Evolutionary conservation across 805 yeast species (phyloP).

Genomic region (Zygoascus flipseniorum): DNA sequence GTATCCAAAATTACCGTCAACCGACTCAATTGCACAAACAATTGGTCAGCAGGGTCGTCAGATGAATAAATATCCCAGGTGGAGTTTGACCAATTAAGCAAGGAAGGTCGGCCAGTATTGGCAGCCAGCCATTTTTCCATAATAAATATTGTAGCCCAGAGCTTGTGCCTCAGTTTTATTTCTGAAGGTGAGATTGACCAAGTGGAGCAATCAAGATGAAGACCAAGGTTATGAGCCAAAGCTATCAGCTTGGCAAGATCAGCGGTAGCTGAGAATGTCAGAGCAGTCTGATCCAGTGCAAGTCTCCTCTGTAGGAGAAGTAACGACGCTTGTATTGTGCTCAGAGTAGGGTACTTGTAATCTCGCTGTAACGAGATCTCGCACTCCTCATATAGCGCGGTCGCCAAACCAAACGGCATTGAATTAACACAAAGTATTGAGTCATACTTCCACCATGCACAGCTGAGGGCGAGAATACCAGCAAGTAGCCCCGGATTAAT

Average conservation of each 20-base stretch:
- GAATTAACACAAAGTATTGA: constrained; percentile 23
- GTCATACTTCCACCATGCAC: constrained; percentile 30
- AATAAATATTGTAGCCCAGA: constrained; percentile 29
- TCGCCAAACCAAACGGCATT: constrained; percentile 22
- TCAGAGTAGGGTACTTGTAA: constrained; percentile 22
- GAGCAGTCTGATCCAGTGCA: constrained; percentile 25
- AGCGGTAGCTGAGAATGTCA: constrained; percentile 19
- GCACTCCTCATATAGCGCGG: constrained; percentile 23
- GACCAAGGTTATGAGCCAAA: constrained; percentile 25
- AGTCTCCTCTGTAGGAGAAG: constrained; percentile 25
- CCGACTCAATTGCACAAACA: constrained; percentile 22
- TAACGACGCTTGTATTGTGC: constrained; percentile 27
- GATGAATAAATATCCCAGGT: constrained; percentile 15
- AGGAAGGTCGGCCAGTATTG: constrained; percentile 27
- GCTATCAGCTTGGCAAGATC: constrained; percentile 25
- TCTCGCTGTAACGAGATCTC: constrained; percentile 24
- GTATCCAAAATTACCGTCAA: constrained; percentile 24
- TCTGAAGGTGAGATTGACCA: constrained; percentile 29
- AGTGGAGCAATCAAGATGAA: constrained; percentile 27
- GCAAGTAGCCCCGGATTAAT: constrained; percentile 26
- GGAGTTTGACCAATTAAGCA: constrained; percentile 15
- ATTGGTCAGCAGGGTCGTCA: constrained; percentile 21
- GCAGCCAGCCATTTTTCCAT: constrained; percentile 31
- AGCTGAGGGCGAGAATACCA: constrained; percentile 27
- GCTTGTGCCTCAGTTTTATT: constrained; percentile 24